Base-by-base conservation (phyloP, 306 rosid species). In the Cicer yamashitae region DNA sequence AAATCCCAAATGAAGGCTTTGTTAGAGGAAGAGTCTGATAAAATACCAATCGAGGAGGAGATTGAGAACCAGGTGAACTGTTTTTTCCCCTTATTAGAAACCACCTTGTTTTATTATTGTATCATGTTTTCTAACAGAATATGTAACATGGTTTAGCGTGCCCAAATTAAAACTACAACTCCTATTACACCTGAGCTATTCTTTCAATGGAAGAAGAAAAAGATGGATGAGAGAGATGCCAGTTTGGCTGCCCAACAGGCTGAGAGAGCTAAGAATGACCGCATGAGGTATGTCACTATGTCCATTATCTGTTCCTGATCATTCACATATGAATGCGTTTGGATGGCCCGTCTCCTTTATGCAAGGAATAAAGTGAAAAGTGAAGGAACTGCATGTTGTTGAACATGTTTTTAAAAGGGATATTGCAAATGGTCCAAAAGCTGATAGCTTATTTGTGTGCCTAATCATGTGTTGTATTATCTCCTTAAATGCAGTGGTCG, bases 1-100 rank as follows among this genome's bases (percentile, higher is more conserved):
- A 96, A 96, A 82, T 96, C 99, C 75, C 99, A 92, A 86, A 96
- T 96, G 99, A 92, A 92, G 88, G 96, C 96, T 60, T 89, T 94
- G 76, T 86, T 94, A 54, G 97, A 89, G 59, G 91, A 89, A 73
- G 99, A 96, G 78, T 17, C 79, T 61, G 86, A 90, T 0, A 92
- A 88, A 84, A 54, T 96, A 67, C 65, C 98, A 48, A 86, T 92
- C 45, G 96, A 92, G 81, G 99, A 92, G 58, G 99, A 92, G 82
- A 96, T 96, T 74, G 99, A 96, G 81, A 89, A 92, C 71, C 90
- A 92, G 98, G 99, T 89, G 73, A 78, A 0, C 54, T 67, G 13
- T 22, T 40, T 45, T 45, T 75, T 45, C 3, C 51, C 60, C 44
- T 18, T 30, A 10, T 41, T n/a, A 13, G 7, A 60, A 65, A 60